Conservation (phyloP, 2,329 filamentous ascomycete species). For the Aureobasidium sp. region DNA sequence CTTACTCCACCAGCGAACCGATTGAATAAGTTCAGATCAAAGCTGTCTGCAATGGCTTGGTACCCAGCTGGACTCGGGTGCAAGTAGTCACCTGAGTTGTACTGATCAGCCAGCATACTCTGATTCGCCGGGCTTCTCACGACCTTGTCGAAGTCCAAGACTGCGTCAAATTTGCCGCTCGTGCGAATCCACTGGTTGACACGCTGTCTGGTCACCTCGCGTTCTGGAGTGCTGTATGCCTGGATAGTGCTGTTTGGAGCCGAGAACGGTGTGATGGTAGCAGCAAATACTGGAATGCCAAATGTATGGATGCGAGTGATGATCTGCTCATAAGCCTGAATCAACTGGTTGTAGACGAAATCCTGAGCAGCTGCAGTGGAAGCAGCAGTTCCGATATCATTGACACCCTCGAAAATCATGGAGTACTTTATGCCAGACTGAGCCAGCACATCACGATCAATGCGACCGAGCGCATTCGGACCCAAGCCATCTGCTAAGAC, state of each 20-base stretch:
- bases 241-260: slow-evolving; percentile 47
- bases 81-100: slow-evolving; percentile 70
- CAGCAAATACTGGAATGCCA: slow-evolving; percentile 65
- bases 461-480: slow-evolving; percentile 64
- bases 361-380: slow-evolving; percentile 51
- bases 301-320: slow-evolving; percentile 58
- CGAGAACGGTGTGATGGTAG: slow-evolving; percentile 72
- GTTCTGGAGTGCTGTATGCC: slow-evolving; percentile 59
- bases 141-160: slow-evolving; percentile 68
- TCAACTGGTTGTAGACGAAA: slow-evolving; percentile 56
- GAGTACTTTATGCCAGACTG: slow-evolving; percentile 65
- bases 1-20: slow-evolving; percentile 29
- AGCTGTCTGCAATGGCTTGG: slow-evolving; percentile 63
- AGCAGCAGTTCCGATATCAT: slow-evolving; percentile 67
- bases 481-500: slow-evolving; percentile 69
- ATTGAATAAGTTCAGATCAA: slow-evolving; percentile 63
- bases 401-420: slow-evolving; percentile 74
- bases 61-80: slow-evolving; percentile 70
- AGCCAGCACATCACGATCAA: slow-evolving; percentile 70
- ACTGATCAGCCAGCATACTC: slow-evolving; percentile 56
- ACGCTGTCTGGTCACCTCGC: slow-evolving; percentile 62
- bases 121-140: slow-evolving; percentile 57
- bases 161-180: slow-evolving; percentile 63
- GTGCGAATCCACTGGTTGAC: slow-evolving; percentile 69
- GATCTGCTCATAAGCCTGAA: slow-evolving; percentile 67